Conservation (phyloP, 345 rosid genomes). For the sweet orange (Citrus sinensis) region DVS_A1.0 CM039163.1:8685001-8685500, state of each 20-base stretch:
- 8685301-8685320: constrained; percentile 76
- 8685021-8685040: neutral
- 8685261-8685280: constrained; percentile 74
- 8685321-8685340: constrained; percentile 70
- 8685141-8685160: neutral
- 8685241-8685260: constrained; percentile 67
- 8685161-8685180: constrained; percentile 2
- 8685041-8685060: neutral
- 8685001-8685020: neutral
- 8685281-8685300: constrained; percentile 94
- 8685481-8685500: constrained; percentile 16
- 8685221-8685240: constrained; percentile 49
- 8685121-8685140: neutral
- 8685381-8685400: neutral
- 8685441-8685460: constrained; percentile 91
- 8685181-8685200: constrained; percentile 57
- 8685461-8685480: constrained; percentile 86
- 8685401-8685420: constrained; percentile 44
- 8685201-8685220: constrained; percentile 67
- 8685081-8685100: neutral
- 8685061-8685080: neutral
- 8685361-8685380: neutral
- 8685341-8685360: neutral
- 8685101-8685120: neutral
- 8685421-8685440: constrained; percentile 63